Conservation (phyloP, 2,329 filamentous ascomycete species). For the Ophiostoma australiae region DNA sequence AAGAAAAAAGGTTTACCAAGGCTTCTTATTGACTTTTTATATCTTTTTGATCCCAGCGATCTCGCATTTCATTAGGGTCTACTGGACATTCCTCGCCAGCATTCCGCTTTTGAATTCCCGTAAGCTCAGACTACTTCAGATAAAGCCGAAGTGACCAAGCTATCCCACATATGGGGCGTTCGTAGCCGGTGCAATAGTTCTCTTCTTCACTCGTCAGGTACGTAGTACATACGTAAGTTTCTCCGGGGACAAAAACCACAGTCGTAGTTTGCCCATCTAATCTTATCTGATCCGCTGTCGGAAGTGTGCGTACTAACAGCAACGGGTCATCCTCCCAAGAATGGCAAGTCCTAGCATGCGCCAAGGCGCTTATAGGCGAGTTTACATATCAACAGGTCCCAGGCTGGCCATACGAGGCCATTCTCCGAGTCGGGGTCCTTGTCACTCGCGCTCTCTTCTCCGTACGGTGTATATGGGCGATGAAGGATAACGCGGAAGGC, state of each 20-base stretch:
- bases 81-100: background rate
- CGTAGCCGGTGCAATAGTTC: background rate
- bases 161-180: background rate
- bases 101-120: background rate
- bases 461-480: background rate
- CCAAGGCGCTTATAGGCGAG: background rate
- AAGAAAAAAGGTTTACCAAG: background rate
- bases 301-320: background rate
- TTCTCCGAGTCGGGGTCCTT: background rate
- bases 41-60: background rate
- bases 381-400: background rate
- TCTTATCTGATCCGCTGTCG: conserved; percentile 4
- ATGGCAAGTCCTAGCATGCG: background rate
- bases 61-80: no score
- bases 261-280: background rate
- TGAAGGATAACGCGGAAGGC: background rate
- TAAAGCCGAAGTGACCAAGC: background rate
- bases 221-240: no score
- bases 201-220: background rate
- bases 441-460: background rate
- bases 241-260: background rate
- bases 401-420: conserved; percentile 1
- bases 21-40: background rate
- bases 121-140: background rate
- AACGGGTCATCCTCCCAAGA: conserved; percentile 1